A percentile compares a stretch with the other conserved stretches of the same genome.
phyloP scores from a whole-genome alignment of 768 basidiomycete species.

The Pleurotus platypus region DNA sequence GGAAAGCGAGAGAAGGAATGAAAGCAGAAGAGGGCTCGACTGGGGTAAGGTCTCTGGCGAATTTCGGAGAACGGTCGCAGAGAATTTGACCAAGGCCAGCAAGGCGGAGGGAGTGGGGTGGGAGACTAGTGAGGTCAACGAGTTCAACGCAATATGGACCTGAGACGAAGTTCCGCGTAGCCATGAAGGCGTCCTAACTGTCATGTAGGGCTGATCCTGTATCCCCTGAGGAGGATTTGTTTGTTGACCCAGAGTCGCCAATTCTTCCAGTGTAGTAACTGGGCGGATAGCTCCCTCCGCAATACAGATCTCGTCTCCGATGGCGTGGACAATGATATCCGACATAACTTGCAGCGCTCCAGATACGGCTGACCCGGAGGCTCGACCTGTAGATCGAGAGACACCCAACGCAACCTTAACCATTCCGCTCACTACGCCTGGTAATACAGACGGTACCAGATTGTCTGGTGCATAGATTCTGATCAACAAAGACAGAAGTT shows the following conservation, averaged over 20 bases:
- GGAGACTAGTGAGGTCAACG: constrained; percentile 63
- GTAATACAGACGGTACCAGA: constrained; percentile 66
- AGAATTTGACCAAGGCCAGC: constrained; percentile 51
- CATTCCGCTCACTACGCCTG: constrained; percentile 79
- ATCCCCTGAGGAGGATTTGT: constrained; percentile 13
- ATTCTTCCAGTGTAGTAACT: constrained; percentile 61
- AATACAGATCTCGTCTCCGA: constrained; percentile 68
- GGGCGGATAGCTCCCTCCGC: constrained; percentile 53
- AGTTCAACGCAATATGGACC: constrained; percentile 77
- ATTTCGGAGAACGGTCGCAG: constrained; percentile 45
- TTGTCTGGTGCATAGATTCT: constrained; percentile 51
- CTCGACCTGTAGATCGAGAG: constrained; percentile 58
- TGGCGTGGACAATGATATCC: constrained; percentile 46
- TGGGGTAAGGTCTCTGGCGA: constrained; percentile 66
- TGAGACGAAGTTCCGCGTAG: constrained; percentile 79
- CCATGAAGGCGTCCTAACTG: constrained; percentile 72
- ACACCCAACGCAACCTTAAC: constrained; percentile 64
- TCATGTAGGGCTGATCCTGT: constrained; percentile 27
- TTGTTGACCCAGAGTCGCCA: constrained; percentile 33
- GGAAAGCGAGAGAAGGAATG: constrained; percentile 73
- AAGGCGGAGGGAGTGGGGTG: constrained; percentile 73
- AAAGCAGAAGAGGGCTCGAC: constrained; percentile 62
- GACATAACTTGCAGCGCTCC: constrained; percentile 57
- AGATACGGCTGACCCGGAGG: constrained; percentile 65
- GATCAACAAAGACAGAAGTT: constrained; percentile 53